These are phyloP conservation scores for Bidens hawaiensis DNA, from an alignment of 140 eudicot genomes.

Conservation along the genomic window DNA sequence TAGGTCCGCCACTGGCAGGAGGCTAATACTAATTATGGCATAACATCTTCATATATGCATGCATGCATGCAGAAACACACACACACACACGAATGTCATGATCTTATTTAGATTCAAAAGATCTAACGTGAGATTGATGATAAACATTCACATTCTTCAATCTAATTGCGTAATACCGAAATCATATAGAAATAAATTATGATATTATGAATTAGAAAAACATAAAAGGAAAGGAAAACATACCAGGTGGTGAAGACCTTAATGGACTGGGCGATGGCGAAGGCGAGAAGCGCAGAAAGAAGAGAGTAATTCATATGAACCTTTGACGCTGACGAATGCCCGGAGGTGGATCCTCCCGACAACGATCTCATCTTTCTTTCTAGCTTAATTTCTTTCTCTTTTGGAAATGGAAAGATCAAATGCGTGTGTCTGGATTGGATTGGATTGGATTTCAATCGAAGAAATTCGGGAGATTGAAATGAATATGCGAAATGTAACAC, in stretches of 20 bases:
- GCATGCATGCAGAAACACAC: not conserved
- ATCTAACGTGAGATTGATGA: not conserved
- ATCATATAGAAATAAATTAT: not conserved
- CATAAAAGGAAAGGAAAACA: not conserved
- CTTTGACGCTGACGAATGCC: conserved; percentile 9
- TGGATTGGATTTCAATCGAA: conserved; percentile 13
- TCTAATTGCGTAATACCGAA: not conserved
- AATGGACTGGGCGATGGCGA: conserved; percentile 62
- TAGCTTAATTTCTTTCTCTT: too few relatives aligned
- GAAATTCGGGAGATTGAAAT: conserved; percentile 13
- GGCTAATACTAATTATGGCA: too few relatives aligned
- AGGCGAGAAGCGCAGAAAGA: conserved; percentile 72
- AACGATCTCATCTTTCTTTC: conserved; percentile 19
- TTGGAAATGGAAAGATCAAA: not conserved
- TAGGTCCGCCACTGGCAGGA: too few relatives aligned
- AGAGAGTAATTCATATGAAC: conserved; percentile 63
- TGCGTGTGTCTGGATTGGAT: not conserved
- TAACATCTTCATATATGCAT: not conserved
- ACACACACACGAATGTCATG: not conserved
- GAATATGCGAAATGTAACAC: conserved; percentile 16
- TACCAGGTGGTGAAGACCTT: conserved; percentile 86
- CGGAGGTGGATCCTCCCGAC: conserved; percentile 17
- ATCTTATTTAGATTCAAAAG: not conserved
- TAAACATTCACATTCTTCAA: not conserved
- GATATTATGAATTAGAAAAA: not conserved